These are phyloP conservation scores for Trametes polyzona DNA, from an alignment of 1,284 basidiomycete genomes.

Conservation along the genomic window DNA sequence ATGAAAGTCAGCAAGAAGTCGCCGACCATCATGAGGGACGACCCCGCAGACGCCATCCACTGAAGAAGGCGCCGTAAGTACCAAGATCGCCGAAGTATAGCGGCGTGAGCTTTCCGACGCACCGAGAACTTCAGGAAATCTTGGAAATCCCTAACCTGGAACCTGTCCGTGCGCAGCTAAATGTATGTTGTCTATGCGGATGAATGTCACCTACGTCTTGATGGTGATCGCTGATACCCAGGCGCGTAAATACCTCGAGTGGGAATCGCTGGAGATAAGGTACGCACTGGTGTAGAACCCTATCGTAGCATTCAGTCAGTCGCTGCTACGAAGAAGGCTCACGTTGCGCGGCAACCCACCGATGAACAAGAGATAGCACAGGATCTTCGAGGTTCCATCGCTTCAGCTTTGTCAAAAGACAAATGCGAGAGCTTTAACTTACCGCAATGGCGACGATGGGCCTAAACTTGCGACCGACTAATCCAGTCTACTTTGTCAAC, in stretches of 20 bases:
- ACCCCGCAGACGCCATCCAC: constrained; percentile 7
- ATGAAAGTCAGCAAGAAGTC: constrained; percentile 4
- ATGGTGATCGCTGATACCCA: background rate
- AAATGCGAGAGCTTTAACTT: background rate
- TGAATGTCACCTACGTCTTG: background rate
- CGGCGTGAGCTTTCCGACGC: background rate
- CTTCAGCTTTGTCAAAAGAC: background rate
- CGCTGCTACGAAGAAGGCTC: background rate
- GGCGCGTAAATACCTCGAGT: background rate
- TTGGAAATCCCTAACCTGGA: background rate
- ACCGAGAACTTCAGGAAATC: constrained; percentile 7
- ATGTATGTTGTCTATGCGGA: background rate
- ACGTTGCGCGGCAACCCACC: background rate
- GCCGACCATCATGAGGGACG: background rate
- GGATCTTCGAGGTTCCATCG: background rate
- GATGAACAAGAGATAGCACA: background rate
- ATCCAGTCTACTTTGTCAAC: background rate
- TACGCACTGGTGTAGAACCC: background rate
- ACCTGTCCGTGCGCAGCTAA: background rate
- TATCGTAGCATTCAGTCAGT: background rate
- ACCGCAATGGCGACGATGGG: background rate
- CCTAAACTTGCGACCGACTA: background rate
- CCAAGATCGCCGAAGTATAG: background rate
- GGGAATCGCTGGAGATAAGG: background rate
- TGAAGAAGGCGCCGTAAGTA: background rate